A percentile compares a stretch with the other conserved stretches of the same genome.
Evolutionary conservation across 306 rosid species (phyloP).

Genomic region (Rosa lucieae): DNA sequence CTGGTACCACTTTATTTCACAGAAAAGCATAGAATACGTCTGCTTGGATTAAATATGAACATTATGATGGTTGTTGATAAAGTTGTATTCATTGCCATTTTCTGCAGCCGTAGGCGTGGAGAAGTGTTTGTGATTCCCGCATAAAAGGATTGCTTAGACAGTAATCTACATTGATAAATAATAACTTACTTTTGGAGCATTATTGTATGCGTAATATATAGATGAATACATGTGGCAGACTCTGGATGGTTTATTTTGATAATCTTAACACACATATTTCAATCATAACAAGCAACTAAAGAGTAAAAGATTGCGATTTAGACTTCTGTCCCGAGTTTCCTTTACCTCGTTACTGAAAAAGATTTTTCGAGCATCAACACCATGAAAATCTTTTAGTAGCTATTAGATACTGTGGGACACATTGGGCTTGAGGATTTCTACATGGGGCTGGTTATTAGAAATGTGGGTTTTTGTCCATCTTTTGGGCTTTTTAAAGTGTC

Average conservation of each 20-base stretch:
- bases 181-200: background rate
- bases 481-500: no score
- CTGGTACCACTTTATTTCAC: slow-evolving; percentile 1
- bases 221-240: background rate
- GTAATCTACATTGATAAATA: background rate
- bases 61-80: background rate
- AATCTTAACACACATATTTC: background rate
- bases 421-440: no score
- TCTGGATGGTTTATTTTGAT: background rate
- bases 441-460: no score
- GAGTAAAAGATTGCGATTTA: no score
- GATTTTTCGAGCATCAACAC: no score
- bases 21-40: background rate
- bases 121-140: background rate
- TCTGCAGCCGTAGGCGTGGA: background rate
- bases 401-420: no score
- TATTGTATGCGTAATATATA: background rate
- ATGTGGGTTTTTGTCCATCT: no score
- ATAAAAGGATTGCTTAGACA: background rate
- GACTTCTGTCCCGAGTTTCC: no score
- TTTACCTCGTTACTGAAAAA: no score
- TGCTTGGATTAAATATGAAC: background rate
- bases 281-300: background rate
- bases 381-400: no score
- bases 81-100: background rate